phyloP scores from a whole-genome alignment of 345 rosid genomes.

The Camelina hispida region DNA sequence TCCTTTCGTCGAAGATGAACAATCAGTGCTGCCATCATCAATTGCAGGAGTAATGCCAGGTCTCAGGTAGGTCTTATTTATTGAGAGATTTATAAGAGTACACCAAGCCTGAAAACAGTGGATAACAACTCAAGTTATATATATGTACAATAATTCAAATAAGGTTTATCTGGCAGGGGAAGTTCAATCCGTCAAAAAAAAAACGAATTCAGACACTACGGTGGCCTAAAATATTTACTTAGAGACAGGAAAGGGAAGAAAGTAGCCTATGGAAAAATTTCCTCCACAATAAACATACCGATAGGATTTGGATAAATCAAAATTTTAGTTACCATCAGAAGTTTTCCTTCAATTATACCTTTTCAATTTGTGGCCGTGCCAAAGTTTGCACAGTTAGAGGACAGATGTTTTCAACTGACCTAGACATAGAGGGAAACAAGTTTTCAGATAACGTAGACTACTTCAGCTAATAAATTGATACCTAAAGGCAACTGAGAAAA shows the following conservation, averaged over 20 bases:
- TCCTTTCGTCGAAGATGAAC: conserved; percentile 42
- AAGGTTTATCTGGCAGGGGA: conserved; percentile 7
- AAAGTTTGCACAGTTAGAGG: conserved; percentile 50
- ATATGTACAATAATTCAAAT: not conserved
- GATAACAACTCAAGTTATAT: conserved; percentile 21
- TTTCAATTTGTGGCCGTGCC: conserved; percentile 54
- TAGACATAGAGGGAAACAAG: conserved; percentile 29
- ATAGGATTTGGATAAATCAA: not conserved
- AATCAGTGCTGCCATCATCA: conserved; percentile 39
- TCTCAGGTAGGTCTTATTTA: conserved; percentile 56
- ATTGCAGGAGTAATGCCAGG: conserved; percentile 68
- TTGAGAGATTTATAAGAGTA: conserved; percentile 60
- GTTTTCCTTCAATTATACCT: conserved; percentile 49
- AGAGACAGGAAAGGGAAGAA: conserved; percentile 9
- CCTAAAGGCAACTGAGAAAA: conserved; percentile 4
- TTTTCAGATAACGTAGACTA: conserved; percentile 9
- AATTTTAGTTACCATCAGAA: conserved; percentile 4
- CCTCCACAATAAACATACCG: not conserved
- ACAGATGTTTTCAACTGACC: conserved; percentile 48
- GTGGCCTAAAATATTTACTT: conserved; percentile 11
- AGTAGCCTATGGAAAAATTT: conserved; percentile 7
- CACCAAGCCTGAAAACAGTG: conserved; percentile 70
- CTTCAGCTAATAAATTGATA: not conserved
- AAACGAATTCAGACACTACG: not conserved
- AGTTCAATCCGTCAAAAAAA: not conserved